Evolutionary conservation across 441 rosid genomes (phyloP), one percentile per base, ranked within the genome.

Genomic region (Populus trichocarpa): DNA sequence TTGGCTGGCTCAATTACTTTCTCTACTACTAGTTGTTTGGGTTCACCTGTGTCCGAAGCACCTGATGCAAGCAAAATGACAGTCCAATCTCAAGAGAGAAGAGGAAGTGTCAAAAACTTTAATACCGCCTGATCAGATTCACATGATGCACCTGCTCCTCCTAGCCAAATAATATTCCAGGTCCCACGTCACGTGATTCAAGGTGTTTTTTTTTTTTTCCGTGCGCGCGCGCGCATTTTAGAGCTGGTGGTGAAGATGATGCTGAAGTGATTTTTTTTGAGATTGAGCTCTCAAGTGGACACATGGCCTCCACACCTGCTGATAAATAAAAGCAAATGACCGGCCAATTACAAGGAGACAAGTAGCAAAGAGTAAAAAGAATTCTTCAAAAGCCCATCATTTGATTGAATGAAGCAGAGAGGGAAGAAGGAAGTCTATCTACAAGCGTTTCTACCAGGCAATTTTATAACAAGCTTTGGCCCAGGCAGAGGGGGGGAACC

Each of bases 371-470:
- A 22, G 26, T 32, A 12, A 70, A 70, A 40, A 69, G 22, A 33
- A 20, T 1, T 57, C 63, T 10, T 70, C 10, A 0, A 22, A 69
- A 69, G 8, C 72, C 72, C 16, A 33, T 67, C 25, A 23, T 14
- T 10, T 69, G 72, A 69, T 40, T 5, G 61, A 40, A 70, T 12
- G 57, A 57, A 66, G 66, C 69, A 63, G 28, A 33, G 5, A 28
- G 36, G 65, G 12, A 42, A 66, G 57, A 26, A 9, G 53, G 11
- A 50, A 42, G 1, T 11, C 80, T 78, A 77, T 81, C 81, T 65
- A 77, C 81, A 67, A 40, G 67, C 69, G 53, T 14, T 74, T 72
- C 23, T 66, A 67, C 20, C 22, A 61, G 35, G 61, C 70, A 1
- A 30, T 26, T 57, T 23, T 38, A 22, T 8, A 61, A 61, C 66